These are phyloP conservation scores for Daldinia loculata DNA, from an alignment of 495 filamentous ascomycete species.

Conservation along the genomic window DNA sequence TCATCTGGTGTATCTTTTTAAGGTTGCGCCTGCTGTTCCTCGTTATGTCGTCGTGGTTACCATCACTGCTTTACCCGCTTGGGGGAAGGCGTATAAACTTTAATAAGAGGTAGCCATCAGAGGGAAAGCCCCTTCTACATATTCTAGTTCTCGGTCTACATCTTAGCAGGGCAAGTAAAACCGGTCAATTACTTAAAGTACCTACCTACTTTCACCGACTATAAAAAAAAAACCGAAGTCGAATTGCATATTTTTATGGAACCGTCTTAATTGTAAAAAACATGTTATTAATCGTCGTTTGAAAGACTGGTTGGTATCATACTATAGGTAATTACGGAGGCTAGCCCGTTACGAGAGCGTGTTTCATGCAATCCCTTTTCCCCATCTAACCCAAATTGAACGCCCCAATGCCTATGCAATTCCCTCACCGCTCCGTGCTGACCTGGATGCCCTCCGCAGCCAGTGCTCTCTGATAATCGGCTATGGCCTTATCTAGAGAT, in stretches of 20 bases:
- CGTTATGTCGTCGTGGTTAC: background rate
- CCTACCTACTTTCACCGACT: background rate
- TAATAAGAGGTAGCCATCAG: background rate
- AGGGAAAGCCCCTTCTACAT: background rate
- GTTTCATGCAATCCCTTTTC: conserved; percentile 8
- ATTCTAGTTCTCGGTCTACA: background rate
- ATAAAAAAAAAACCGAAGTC: background rate
- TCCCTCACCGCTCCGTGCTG: conserved; percentile 41
- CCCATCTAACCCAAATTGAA: conserved; percentile 11
- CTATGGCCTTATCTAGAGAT: conserved; percentile 70
- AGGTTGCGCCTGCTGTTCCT: background rate
- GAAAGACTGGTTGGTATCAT: conserved; percentile 29
- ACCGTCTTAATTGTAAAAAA: background rate
- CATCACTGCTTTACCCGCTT: background rate
- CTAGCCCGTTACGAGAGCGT: conserved; percentile 3
- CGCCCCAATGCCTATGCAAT: conserved; percentile 23
- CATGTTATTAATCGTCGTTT: conserved; percentile 7
- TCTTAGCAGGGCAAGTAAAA: background rate
- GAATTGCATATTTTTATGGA: conserved; percentile 1
- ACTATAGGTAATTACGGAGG: conserved; percentile 4
- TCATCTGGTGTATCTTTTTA: background rate
- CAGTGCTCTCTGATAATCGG: conserved; percentile 70
- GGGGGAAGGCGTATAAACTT: background rate
- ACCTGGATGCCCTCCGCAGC: conserved; percentile 63
- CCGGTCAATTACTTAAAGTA: background rate